These are phyloP conservation scores for Neurospora sp. DNA, from an alignment of 495 filamentous ascomycete species.

Conservation along the genomic window DNA sequence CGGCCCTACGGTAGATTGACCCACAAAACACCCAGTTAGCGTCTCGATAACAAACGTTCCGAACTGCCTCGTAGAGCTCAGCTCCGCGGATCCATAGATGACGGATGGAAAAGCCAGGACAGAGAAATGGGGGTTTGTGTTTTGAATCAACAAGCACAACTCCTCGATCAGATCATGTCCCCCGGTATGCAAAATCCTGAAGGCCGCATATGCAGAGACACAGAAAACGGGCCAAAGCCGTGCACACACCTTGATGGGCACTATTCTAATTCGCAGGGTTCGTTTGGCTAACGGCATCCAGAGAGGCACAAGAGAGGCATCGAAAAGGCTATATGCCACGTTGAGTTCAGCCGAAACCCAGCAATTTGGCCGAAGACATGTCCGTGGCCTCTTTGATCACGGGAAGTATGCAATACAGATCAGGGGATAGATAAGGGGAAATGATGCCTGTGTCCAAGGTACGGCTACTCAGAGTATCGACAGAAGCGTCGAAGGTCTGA, in stretches of 20 bases:
- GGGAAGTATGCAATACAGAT: background rate
- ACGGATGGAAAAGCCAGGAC: background rate
- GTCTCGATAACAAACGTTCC: background rate
- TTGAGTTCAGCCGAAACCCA: constrained; percentile 28
- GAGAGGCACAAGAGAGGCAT: constrained; percentile 5
- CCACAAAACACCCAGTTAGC: background rate
- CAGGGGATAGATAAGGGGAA: background rate
- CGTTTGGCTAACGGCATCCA: constrained; percentile 12
- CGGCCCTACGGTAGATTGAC: background rate
- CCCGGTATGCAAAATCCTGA: constrained; percentile 5
- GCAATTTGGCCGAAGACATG: constrained; percentile 17
- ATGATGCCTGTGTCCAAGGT: background rate
- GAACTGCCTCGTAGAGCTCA: background rate
- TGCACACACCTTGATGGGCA: constrained; percentile 2
- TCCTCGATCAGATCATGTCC: background rate
- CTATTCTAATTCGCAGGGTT: background rate
- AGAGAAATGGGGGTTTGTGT: background rate
- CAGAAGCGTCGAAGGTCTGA: background rate
- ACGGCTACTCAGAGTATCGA: background rate
- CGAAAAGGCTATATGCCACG: constrained; percentile 25
- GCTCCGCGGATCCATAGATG: background rate
- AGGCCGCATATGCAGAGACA: constrained; percentile 18
- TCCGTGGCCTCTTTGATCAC: background rate
- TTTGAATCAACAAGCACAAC: background rate
- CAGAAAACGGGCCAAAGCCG: constrained; percentile 9